Conservation (phyloP, 768 basidiomycete species). For the Trametes gibbosa region DNA sequence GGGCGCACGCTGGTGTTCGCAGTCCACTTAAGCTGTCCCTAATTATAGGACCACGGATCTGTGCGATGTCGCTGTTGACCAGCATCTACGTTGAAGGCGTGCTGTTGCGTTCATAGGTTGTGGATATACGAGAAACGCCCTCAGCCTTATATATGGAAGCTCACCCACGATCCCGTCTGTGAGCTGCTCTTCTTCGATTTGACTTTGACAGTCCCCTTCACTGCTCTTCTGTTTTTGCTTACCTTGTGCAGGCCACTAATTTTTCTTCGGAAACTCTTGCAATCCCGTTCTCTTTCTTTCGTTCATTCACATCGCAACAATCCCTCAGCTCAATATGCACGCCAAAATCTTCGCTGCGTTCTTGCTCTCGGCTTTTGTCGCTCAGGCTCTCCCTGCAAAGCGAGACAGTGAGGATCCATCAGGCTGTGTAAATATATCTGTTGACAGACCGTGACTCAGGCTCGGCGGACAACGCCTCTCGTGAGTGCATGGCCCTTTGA, state of each 20-base stretch:
- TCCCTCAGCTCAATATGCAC: not conserved
- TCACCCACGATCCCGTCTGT: not conserved
- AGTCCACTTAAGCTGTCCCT: too few relatives aligned
- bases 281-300: not conserved
- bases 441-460: not conserved
- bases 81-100: not conserved
- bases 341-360: not conserved
- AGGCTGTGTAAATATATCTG: not conserved
- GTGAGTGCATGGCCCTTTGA: not conserved
- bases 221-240: not conserved
- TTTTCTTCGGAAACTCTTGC: too few relatives aligned
- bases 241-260: not conserved
- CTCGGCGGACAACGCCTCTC: not conserved
- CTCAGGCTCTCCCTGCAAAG: not conserved
- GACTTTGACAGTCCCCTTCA: not conserved
- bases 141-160: not conserved
- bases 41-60: not conserved
- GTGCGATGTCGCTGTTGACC: not conserved
- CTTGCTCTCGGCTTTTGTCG: not conserved
- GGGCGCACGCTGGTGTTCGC: not conserved
- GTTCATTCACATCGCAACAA: not conserved
- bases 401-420: not conserved
- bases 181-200: not conserved
- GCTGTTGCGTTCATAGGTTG: not conserved
- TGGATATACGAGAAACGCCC: not conserved